Base-by-base conservation (phyloP, 805 yeast species). In the Wickerhamiella musiphila region DNA sequence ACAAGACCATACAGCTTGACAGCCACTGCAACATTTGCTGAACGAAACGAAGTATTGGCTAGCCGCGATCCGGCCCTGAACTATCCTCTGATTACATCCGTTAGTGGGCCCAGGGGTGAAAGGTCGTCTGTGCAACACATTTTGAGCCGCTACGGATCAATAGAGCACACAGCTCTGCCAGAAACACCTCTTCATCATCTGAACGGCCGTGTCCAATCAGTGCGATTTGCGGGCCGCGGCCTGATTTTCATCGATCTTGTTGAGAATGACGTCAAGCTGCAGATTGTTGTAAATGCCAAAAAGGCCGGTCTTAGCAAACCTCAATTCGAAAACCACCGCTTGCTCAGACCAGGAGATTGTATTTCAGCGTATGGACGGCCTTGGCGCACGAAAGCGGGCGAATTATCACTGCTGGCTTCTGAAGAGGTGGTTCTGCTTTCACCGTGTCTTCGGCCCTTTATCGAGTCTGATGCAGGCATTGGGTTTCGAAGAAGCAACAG, bases 321-420 rank as follows among this genome's bases (percentile, higher is more conserved):
- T 1, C 61, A 60, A 25, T 73, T 71, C 39, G 45, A 47, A 4
- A 36, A 40, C 18, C 39, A 40, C n/a, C 48, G 48, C 28, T 47
- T 51, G 4, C 53, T 82, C 24, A 61, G 74, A 29, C 65, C 66
- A 15, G 94, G 94, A 0, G 98, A 86, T 47, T 66, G 64, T 27
- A 56, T 86, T 3, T 55, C 68, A 6, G 69, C 74, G 16, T 45
- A 53, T 3, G 98, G 98, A 0, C 48, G 43, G 16, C 83, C 94
- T 0, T 79, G 86, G 17, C 50, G 66, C 3, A 79, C 95, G 0
- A 70, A 73, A 34, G 69, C 70, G 3, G 90, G 86, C 1, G 93
- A 84, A 41, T 55, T 83, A 6, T 75, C 94, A 1, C 46, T 86
- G 32, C 70, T 77, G 39, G 61, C 73, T 9, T 52, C 55, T 0